Percentiles rank a stretch among this genome's conserved stretches.
Conservation (phyloP, 2,329 filamentous ascomycete species). For the Colletotrichum musicola region DNA sequence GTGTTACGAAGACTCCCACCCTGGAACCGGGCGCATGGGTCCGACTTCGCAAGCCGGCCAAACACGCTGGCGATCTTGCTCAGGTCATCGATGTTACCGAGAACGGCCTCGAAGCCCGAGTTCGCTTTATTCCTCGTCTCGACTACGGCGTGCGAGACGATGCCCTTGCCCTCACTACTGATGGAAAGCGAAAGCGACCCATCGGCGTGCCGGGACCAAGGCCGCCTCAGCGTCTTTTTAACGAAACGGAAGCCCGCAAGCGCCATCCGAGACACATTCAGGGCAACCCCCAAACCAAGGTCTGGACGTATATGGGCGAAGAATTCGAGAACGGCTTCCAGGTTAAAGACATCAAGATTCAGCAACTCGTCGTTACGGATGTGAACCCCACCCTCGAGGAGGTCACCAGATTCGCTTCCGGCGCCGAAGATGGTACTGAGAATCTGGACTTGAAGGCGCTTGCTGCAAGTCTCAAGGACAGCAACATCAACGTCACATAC, state of each 20-base stretch:
- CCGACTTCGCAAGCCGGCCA: slow-evolving; percentile 81
- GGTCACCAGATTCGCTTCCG: slow-evolving; percentile 92
- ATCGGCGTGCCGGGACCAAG: slow-evolving; percentile 71
- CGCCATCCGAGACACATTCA: slow-evolving; percentile 75
- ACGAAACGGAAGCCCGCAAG: slow-evolving; percentile 92
- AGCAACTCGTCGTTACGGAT: slow-evolving; percentile 85
- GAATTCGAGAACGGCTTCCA: slow-evolving; percentile 94
- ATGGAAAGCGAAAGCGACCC: slow-evolving; percentile 85
- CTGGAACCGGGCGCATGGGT: slow-evolving; percentile 93
- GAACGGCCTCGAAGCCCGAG: slow-evolving; percentile 88
- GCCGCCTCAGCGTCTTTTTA: slow-evolving; percentile 92
- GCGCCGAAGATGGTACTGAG: slow-evolving; percentile 90
- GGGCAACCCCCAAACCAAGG: slow-evolving; percentile 81
- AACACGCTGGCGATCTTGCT: slow-evolving; percentile 90
- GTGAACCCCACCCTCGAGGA: slow-evolving; percentile 96
- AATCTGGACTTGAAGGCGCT: slow-evolving; percentile 93
- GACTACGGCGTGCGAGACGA: slow-evolving; percentile 94
- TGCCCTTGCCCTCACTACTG: slow-evolving; percentile 58
- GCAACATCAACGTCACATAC: slow-evolving; percentile 84
- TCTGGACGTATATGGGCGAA: slow-evolving; percentile 88
- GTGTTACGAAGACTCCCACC: slow-evolving; percentile 86
- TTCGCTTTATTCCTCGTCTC: slow-evolving; percentile 89
- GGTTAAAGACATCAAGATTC: slow-evolving; percentile 93
- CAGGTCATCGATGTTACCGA: slow-evolving; percentile 93
- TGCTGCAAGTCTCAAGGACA: slow-evolving; percentile 89